Evolutionary conservation across 768 basidiomycete species (phyloP), one percentile per base, ranked within the genome.

Genomic region (Strobilomyces dryophilus): DNA sequence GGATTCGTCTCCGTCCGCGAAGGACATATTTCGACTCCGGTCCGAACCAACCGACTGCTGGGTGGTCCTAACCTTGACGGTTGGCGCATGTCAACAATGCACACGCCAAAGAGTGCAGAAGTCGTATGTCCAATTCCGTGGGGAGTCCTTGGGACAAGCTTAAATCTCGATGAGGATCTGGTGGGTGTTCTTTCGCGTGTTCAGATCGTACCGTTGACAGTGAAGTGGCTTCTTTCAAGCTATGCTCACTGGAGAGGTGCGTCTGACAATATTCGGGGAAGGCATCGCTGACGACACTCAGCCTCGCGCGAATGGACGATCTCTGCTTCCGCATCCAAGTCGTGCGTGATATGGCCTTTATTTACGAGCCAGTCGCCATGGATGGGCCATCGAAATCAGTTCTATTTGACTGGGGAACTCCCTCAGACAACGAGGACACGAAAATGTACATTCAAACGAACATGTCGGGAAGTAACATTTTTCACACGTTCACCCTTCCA

Each of bases 351-450:
- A 61, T 77, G 57, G 80, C 76, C 0, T 85, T 84, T 54, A 37
- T 84, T 9, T 75, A 79, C 45, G 78, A 82, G 52, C 84, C 84
- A 0, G 68, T 84, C 31, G 70, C 80, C 24, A 70, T 83, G 37
- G 83, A 85, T 47, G 74, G 69, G 1, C 67, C 72, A 9, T 60
- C 60, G 4, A 64, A 60, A 2, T 74, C 79, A 6, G 75, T 78
- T 56, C 54, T 84, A 24, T 69, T 85, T 39, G 81, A 82, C 55
- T 85, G 82, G 81, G 77, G 78, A 18, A 63, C 64, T 5, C 52
- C 53, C 8, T 47, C 59, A 15, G 69, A 63, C 27, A 78, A 78
- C 40, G 59, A 65, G 35, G 61, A 53, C 1, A 63, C 76, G 3
- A 52, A 56, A 27, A 48, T 57, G 1, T 77, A 77, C 41, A 72